Base-by-base conservation (phyloP, 2,329 filamentous ascomycete species). In the Fusarium annulatum region DNA sequence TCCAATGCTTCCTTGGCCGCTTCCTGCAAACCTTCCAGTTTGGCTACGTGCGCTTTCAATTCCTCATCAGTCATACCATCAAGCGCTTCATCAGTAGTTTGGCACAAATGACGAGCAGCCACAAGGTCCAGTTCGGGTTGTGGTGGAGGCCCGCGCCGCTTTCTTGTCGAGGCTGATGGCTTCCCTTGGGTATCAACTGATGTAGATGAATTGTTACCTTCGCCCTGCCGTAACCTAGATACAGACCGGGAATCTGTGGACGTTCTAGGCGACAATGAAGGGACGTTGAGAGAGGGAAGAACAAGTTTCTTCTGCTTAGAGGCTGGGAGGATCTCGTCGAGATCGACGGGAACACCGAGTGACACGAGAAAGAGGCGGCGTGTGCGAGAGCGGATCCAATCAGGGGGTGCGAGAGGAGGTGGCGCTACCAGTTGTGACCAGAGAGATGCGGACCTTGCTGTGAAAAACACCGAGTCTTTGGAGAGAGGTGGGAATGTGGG, bases 281-380 rank as follows among this genome's bases (percentile, higher is more conserved):
- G 87, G 39, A 95, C 90, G 38, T 94, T 97, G 23, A 96, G 91
- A 10, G 95, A 97, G 0, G 96, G 96, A 3, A 99, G 88, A 9
- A 99, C 89, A 23, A 99, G 91, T 81, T 98, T 98, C 88, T 98
- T 98, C 82, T 99, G 96, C 83, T 98, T 98, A 18, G 94, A 97
- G 1, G 96, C 95, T 1, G 96, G 96, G 12, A 99, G 89, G 62
- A 99, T 98, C 84, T 99, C 96, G 82, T 99, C 96, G 1, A 99
- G 88, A 78, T 99, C 96, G 49, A 99, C 94, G 3, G 96, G 96
- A 0, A 99, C 96, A 23, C 96, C 96, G 0, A 99, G 89, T 3
- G 95, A 98, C 61, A 99, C 95, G 46, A 99, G 90, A 81, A 99
- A 99, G 33, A 99, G 89, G 34, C 96, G 93, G 60, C 96, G 92